Percentiles rank a stretch among this genome's conserved stretches.
Evolutionary conservation across 345 rosid genomes (phyloP).

Genomic region (Abelmoschus esculentus): DNA sequence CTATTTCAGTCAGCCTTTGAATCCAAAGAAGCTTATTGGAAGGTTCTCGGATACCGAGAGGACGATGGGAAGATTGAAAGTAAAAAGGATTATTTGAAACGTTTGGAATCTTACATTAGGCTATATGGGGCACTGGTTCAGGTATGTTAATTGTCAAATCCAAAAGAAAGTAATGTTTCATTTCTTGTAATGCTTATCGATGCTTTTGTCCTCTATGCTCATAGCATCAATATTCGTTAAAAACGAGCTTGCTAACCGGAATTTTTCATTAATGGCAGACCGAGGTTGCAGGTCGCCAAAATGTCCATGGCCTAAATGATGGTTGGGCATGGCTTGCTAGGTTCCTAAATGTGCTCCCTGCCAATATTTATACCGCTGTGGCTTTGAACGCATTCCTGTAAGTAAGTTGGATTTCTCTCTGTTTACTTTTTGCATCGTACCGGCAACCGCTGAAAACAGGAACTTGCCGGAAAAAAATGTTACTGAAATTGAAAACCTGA

Average conservation of each 20-base stretch:
- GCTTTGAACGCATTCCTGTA: conserved; percentile 67
- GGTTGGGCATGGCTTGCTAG: conserved; percentile 91
- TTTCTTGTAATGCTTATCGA: background rate
- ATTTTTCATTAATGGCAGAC: conserved; percentile 40
- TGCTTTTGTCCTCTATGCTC: background rate
- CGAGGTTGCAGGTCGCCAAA: conserved; percentile 39
- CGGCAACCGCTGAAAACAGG: background rate
- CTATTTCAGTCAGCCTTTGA: conserved; percentile 53
- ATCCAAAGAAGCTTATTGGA: conserved; percentile 52
- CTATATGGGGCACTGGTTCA: conserved; percentile 87
- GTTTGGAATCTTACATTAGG: conserved; percentile 63
- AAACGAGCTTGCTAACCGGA: conserved; percentile 2
- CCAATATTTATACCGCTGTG: conserved; percentile 60
- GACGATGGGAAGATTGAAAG: conserved; percentile 45
- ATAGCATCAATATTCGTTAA: conserved; percentile 15
- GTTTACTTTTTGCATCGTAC: background rate
- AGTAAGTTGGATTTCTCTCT: conserved; percentile 31
- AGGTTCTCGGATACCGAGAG: conserved; percentile 43
- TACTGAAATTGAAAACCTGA: background rate
- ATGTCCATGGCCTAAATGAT: conserved; percentile 57
- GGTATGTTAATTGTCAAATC: conserved; percentile 35
- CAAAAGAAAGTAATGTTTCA: background rate
- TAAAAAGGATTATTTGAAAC: conserved; percentile 33
- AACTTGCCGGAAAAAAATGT: background rate
- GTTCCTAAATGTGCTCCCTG: conserved; percentile 54